Percentiles rank a stretch among this genome's conserved stretches.
Evolutionary conservation across 2,329 filamentous ascomycete genomes (phyloP).

Genomic region (Mollisia scopiformis): DNA sequence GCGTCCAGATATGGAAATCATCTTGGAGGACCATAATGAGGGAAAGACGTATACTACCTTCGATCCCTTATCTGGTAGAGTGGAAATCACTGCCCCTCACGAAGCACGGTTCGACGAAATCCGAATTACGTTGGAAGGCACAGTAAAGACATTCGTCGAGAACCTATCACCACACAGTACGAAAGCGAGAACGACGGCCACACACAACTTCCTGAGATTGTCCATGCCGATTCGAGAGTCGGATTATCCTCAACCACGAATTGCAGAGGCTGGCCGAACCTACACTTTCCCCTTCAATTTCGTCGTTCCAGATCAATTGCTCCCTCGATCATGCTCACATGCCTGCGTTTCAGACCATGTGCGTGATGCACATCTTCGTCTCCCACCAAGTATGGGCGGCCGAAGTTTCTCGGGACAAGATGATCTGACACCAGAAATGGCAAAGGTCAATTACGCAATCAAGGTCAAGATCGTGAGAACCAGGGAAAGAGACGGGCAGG

Average conservation of each 20-base stretch:
- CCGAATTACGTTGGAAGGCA: constrained; percentile 36
- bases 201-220: constrained; percentile 37
- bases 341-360: constrained; percentile 28
- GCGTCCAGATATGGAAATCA: constrained; percentile 33
- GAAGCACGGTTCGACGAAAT: constrained; percentile 36
- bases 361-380: constrained; percentile 34
- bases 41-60: constrained; percentile 35
- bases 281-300: constrained; percentile 38
- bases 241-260: constrained; percentile 32
- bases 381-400: constrained; percentile 37
- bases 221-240: constrained; percentile 36
- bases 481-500: constrained; percentile 24
- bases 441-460: constrained; percentile 33
- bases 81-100: constrained; percentile 33
- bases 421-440: constrained; percentile 37
- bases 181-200: constrained; percentile 28
- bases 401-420: constrained; percentile 23
- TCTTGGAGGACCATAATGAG: constrained; percentile 30
- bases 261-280: constrained; percentile 34
- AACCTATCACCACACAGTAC: constrained; percentile 30
- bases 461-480: constrained; percentile 32
- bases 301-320: constrained; percentile 36
- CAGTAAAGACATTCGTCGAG: constrained; percentile 33
- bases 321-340: constrained; percentile 35
- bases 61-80: constrained; percentile 32